phyloP scores from a whole-genome alignment of 2,329 filamentous ascomycete species.

The Pseudogymnoascus sp. region DNA sequence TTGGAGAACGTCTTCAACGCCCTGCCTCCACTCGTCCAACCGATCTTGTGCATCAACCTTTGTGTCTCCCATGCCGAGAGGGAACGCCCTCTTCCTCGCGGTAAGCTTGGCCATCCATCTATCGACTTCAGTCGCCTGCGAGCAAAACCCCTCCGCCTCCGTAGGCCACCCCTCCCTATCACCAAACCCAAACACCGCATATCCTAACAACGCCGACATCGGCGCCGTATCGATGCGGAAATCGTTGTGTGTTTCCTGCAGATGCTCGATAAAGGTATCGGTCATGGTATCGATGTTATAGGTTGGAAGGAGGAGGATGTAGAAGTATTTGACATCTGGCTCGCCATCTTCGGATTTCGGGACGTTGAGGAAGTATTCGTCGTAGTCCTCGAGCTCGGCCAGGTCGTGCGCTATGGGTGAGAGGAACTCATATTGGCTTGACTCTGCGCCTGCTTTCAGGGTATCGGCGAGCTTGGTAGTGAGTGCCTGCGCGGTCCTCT shows the following conservation, averaged over 20 bases:
- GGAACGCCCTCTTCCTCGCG: constrained; percentile 75
- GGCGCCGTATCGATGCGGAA: constrained; percentile 91
- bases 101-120: constrained; percentile 97
- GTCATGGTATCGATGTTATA: constrained; percentile 95
- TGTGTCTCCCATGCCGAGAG: constrained; percentile 79
- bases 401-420: constrained; percentile 66
- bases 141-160: constrained; percentile 85
- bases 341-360: constrained; percentile 52
- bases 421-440: constrained; percentile 33
- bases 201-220: constrained; percentile 68
- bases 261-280: constrained; percentile 76
- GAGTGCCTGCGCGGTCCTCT: constrained; percentile 62
- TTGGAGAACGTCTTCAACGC: constrained; percentile 63
- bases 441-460: constrained; percentile 17
- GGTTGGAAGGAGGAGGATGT: constrained; percentile 76
- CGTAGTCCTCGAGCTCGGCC: constrained; percentile 72
- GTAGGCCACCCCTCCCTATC: constrained; percentile 89
- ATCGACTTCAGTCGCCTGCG: constrained; percentile 83
- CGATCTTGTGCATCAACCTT: constrained; percentile 63
- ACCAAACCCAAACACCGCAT: constrained; percentile 89
- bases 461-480: constrained; percentile 30
- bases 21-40: constrained; percentile 69
- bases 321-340: constrained; percentile 56
- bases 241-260: constrained; percentile 90
- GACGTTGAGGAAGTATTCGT: constrained; percentile 79